A percentile compares a stretch with the other conserved stretches of the same genome.
Conservation (phyloP, 169 alveolate species). For the Amoebophrya sp. region DNA sequence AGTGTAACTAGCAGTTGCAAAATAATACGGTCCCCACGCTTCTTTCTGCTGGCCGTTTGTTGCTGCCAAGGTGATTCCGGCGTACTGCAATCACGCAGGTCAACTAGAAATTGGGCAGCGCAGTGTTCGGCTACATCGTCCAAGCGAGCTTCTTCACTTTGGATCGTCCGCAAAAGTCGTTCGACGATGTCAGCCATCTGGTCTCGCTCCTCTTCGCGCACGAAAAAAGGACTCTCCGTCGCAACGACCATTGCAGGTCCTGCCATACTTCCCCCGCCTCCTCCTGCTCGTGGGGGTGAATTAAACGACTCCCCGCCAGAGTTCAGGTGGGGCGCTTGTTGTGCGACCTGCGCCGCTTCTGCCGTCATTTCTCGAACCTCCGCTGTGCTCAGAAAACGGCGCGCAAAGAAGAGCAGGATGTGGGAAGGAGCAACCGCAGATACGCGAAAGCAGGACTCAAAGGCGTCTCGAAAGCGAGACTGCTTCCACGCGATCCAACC, state of each 20-base stretch:
- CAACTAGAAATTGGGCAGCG: not conserved
- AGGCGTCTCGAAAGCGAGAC: not conserved
- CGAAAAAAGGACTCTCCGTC: not conserved
- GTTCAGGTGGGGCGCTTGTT: not conserved
- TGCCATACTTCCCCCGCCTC: no score
- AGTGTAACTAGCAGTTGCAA: not conserved
- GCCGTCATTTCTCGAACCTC: not conserved
- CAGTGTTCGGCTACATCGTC: not conserved
- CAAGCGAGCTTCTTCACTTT: no score
- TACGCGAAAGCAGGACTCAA: not conserved
- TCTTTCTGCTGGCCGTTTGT: not conserved
- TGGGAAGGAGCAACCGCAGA: not conserved
- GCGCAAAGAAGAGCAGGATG: not conserved
- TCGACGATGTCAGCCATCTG: not conserved
- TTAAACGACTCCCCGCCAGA: no score
- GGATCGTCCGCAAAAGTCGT: no score
- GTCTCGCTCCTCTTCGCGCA: not conserved
- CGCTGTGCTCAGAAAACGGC: not conserved
- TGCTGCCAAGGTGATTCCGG: not conserved
- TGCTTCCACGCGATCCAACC: not conserved
- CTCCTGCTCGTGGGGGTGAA: no score
- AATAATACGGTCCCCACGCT: not conserved
- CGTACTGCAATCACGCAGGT: not conserved
- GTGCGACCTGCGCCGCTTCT: not conserved
- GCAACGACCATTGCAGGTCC: not conserved